phyloP scores from a whole-genome alignment of 768 basidiomycete genomes.

The Boletus tylopilopsis region DNA sequence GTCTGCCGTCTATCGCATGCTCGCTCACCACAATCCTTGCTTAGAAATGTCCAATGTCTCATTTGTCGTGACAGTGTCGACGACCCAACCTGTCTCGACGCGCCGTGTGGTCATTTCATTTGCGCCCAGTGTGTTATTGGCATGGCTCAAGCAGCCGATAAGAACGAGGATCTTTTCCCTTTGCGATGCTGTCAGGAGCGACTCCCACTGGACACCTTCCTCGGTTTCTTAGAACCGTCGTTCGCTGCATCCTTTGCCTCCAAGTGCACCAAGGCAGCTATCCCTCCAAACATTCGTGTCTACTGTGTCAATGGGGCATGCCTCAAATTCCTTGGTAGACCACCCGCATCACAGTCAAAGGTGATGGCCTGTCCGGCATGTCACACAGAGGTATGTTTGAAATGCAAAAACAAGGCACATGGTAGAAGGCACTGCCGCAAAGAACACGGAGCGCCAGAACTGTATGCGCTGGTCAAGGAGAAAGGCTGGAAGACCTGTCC shows the following conservation, averaged over 20 bases:
- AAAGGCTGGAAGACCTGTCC: conserved; percentile 62
- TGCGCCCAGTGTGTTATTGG: conserved; percentile 41
- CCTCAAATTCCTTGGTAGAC: conserved; percentile 47
- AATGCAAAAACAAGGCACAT: conserved; percentile 49
- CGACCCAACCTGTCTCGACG: conserved; percentile 25
- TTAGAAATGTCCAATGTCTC: too few relatives aligned
- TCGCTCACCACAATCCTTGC: too few relatives aligned
- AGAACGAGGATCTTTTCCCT: conserved; percentile 50
- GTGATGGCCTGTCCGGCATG: conserved; percentile 41
- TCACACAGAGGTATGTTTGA: conserved; percentile 37
- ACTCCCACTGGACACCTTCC: conserved; percentile 31
- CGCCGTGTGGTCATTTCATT: conserved; percentile 46
- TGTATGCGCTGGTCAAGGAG: conserved; percentile 44
- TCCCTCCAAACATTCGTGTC: conserved; percentile 40
- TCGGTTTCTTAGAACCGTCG: conserved; percentile 29
- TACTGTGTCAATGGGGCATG: conserved; percentile 49
- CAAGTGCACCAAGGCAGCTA: conserved; percentile 47
- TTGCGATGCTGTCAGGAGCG: conserved; percentile 46
- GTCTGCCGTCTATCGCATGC: too few relatives aligned
- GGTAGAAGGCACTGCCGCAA: conserved; percentile 34
- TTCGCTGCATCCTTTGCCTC: conserved; percentile 33
- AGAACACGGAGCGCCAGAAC: conserved; percentile 38
- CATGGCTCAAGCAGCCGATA: conserved; percentile 40
- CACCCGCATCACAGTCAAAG: conserved; percentile 21
- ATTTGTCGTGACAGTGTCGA: conserved; percentile 38